These are phyloP conservation scores for Didymella sp. DNA, from an alignment of 2,329 filamentous ascomycete species.

Conservation along the genomic window DNA sequence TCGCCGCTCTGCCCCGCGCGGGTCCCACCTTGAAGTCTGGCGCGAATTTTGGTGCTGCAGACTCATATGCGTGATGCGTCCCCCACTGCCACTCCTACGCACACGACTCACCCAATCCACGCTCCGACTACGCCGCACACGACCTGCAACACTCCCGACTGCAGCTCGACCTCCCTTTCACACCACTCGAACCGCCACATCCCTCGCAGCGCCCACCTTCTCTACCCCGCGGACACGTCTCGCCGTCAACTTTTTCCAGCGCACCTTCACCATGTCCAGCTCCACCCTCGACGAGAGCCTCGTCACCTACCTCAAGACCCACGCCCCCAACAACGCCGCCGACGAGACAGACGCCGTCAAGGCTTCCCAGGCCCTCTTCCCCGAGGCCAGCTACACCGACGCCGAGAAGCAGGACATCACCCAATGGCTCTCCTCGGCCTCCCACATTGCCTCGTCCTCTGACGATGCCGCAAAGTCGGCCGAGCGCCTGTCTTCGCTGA, in stretches of 20 bases:
- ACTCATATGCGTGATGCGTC: constrained; percentile 30
- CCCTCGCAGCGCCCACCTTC: constrained; percentile 32
- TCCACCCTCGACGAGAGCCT: constrained; percentile 46
- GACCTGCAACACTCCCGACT: constrained; percentile 7
- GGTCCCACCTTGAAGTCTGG: too few species aligned
- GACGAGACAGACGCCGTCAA: constrained; percentile 50
- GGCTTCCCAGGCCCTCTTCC: constrained; percentile 69
- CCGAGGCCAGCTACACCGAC: constrained; percentile 72
- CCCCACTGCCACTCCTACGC: constrained; percentile 28
- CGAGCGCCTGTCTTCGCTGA: constrained; percentile 77
- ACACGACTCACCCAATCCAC: constrained; percentile 31
- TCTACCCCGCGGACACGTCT: constrained; percentile 44
- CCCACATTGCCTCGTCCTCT: constrained; percentile 68
- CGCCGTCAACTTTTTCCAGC: constrained; percentile 42
- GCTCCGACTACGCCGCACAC: constrained; percentile 16
- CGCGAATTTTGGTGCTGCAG: constrained; percentile 21
- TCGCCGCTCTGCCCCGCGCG: constrained; percentile 22
- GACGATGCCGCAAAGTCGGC: constrained; percentile 64
- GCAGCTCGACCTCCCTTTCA: constrained; percentile 15
- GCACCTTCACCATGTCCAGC: constrained; percentile 43
- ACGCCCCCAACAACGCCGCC: constrained; percentile 49
- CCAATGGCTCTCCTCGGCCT: constrained; percentile 83
- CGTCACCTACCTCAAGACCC: constrained; percentile 45
- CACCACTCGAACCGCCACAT: constrained; percentile 14
- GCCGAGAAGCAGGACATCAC: constrained; percentile 86